Evolutionary conservation across 2,329 filamentous ascomycete genomes (phyloP).

Genomic region (Curvularia sp.): DNA sequence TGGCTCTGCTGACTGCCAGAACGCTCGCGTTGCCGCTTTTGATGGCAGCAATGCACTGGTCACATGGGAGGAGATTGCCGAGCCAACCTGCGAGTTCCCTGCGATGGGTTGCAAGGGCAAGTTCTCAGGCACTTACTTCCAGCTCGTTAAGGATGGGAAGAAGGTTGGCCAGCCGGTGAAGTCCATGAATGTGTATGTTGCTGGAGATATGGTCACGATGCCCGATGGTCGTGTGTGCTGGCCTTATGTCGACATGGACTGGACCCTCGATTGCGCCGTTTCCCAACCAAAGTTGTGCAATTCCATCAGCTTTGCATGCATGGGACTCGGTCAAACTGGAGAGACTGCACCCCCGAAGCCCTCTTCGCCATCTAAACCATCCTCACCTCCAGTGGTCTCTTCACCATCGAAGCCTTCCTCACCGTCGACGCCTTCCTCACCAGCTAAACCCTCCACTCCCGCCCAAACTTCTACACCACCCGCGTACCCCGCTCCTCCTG

Average conservation of each 20-base stretch:
- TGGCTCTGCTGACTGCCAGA: slow-evolving; percentile 61
- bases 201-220: slow-evolving; percentile 68
- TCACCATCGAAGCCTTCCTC: not conserved
- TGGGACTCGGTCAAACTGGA: slow-evolving; percentile 27
- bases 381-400: not conserved
- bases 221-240: slow-evolving; percentile 66
- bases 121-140: slow-evolving; percentile 66
- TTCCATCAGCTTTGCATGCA: slow-evolving; percentile 64
- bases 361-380: not conserved
- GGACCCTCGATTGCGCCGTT: slow-evolving; percentile 54
- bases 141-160: slow-evolving; percentile 61
- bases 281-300: slow-evolving; percentile 43
- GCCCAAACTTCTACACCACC: not conserved
- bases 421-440: not conserved
- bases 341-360: not conserved
- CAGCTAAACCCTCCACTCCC: not conserved
- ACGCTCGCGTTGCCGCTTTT: slow-evolving; percentile 65
- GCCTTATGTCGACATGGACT: slow-evolving; percentile 65
- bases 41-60: slow-evolving; percentile 61
- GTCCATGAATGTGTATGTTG: slow-evolving; percentile 63
- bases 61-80: slow-evolving; percentile 67
- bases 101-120: slow-evolving; percentile 67
- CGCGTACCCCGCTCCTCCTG: not conserved
- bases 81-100: slow-evolving; percentile 62
- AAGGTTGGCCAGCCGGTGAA: slow-evolving; percentile 61